Conservation (phyloP, 2,329 filamentous ascomycete species). For the Pestalotiopsis sp. region DNA sequence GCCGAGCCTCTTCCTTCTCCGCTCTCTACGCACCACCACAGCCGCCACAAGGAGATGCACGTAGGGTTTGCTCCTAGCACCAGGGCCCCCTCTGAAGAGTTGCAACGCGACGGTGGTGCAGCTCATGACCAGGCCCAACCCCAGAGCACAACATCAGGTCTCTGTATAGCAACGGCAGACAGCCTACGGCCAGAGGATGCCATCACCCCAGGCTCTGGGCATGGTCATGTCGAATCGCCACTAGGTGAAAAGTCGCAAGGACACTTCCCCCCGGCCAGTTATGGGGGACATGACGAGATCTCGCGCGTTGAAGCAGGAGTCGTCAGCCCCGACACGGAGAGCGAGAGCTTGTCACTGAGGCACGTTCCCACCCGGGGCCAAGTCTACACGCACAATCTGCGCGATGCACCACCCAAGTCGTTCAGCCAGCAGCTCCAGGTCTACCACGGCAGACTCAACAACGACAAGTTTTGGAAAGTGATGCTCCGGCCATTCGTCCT, state of each 20-base stretch:
- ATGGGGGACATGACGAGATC: slow-evolving; percentile 15
- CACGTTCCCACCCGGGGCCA: slow-evolving; percentile 36
- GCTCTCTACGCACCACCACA: slow-evolving; percentile 20
- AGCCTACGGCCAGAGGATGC: not conserved
- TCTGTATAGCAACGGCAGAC: not conserved
- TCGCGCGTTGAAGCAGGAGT: slow-evolving; percentile 22
- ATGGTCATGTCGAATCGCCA: not conserved
- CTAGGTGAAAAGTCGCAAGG: not conserved
- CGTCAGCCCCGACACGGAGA: slow-evolving; percentile 38
- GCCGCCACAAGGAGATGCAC: slow-evolving; percentile 43
- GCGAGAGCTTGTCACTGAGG: slow-evolving; percentile 43
- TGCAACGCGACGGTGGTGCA: not conserved
- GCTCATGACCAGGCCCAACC: not conserved
- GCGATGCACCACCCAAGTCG: slow-evolving; percentile 67
- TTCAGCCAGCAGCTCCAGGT: slow-evolving; percentile 75
- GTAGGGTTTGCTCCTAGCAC: slow-evolving; percentile 57
- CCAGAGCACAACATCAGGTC: not conserved
- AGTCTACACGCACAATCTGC: slow-evolving; percentile 72
- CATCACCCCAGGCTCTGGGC: not conserved
- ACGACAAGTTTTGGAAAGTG: slow-evolving; percentile 80
- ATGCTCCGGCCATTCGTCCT: slow-evolving; percentile 81
- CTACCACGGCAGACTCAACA: slow-evolving; percentile 76
- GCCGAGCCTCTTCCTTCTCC: slow-evolving; percentile 16
- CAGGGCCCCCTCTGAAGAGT: not conserved
- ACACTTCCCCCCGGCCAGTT: slow-evolving; percentile 10